Conservation (phyloP, 805 yeast genomes). For the Maudiozyma serrabonitensis region DNA sequence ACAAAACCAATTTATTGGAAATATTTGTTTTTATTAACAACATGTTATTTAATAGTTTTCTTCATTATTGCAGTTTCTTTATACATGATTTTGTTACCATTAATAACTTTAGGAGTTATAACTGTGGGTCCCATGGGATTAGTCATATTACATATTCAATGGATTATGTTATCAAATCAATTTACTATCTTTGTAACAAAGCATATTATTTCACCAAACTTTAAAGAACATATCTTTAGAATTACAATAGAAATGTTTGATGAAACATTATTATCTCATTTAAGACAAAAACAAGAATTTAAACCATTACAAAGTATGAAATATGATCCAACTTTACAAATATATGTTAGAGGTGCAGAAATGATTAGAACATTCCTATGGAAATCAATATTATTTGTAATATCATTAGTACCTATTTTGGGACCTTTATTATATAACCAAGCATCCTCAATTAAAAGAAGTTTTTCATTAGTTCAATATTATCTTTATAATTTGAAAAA, state of each 20-base stretch:
- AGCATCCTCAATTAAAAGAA: conserved; percentile 21
- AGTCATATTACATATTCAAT: conserved; percentile 23
- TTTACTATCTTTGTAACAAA: conserved; percentile 18
- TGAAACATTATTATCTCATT: conserved; percentile 1
- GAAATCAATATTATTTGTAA: conserved; percentile 3
- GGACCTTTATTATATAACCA: conserved; percentile 27
- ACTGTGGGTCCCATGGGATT: conserved; percentile 28
- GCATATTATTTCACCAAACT: conserved; percentile 16
- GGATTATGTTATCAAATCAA: conserved; percentile 23
- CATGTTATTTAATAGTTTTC: conserved; percentile 17
- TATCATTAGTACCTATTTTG: conserved; percentile 27
- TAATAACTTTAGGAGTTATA: conserved; percentile 6
- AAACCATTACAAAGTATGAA: not conserved
- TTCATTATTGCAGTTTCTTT: conserved; percentile 14
- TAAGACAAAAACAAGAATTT: conserved; percentile 2
- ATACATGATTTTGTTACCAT: conserved; percentile 22
- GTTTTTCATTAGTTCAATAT: conserved; percentile 18
- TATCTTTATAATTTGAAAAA: conserved; percentile 15
- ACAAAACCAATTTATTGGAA: conserved; percentile 23
- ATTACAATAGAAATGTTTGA: not conserved
- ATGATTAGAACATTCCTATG: conserved; percentile 3
- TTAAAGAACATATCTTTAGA: conserved; percentile 11
- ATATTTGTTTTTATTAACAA: conserved; percentile 16
- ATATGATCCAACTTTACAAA: conserved; percentile 2
- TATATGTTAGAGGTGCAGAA: conserved; percentile 11